Percentiles rank a stretch among this genome's conserved stretches.
Evolutionary conservation across 2,329 filamentous ascomycete species (phyloP).

Genomic region (Alternaria solani): DNA sequence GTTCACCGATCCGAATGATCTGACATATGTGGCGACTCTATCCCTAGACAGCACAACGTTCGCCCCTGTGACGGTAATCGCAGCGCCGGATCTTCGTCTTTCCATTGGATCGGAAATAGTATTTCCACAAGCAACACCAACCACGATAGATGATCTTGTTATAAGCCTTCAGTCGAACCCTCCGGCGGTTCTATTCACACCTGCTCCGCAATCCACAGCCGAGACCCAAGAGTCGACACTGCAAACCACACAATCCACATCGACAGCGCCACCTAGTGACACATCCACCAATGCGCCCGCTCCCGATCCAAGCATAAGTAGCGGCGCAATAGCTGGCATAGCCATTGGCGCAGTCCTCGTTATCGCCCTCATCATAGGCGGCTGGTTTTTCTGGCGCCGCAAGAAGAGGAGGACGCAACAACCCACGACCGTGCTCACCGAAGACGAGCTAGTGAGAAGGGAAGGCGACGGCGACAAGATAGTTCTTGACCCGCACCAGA

Average conservation of each 20-base stretch:
- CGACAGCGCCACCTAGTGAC: not conserved
- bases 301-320: not conserved
- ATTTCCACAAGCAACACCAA: too few relatives aligned
- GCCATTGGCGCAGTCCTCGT: fast-evolving
- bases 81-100: too few relatives aligned
- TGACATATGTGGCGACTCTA: too few relatives aligned
- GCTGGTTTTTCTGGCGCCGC: not conserved
- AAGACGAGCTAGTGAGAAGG: not conserved
- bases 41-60: too few relatives aligned
- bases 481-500: not conserved
- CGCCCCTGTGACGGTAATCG: too few relatives aligned
- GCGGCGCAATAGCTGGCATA: not conserved
- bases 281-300: too few relatives aligned
- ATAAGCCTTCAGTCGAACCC: too few relatives aligned
- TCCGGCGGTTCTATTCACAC: too few relatives aligned
- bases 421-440: not conserved
- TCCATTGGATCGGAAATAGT: too few relatives aligned
- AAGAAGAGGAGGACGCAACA: not conserved
- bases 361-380: not conserved
- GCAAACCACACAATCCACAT: not conserved
- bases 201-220: too few relatives aligned
- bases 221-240: not conserved
- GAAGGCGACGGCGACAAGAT: not conserved
- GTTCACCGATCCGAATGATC: too few relatives aligned
- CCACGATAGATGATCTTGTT: too few relatives aligned